phyloP scores from a whole-genome alignment of 1,139 yeast genomes.

The Saccharomyces hybrid region DNA sequence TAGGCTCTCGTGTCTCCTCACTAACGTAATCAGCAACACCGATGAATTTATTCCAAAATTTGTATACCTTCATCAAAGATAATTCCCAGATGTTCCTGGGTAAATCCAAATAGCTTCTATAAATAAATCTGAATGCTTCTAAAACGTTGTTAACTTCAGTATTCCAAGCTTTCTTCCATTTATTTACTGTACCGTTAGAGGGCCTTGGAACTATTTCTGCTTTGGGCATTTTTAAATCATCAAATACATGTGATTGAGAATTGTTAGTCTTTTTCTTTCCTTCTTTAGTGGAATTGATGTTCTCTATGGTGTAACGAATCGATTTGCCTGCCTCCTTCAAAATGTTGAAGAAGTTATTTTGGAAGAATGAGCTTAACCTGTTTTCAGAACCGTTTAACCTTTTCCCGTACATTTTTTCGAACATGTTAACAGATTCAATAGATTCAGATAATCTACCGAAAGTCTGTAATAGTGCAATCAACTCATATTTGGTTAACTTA shows the following conservation, averaged over 20 bases:
- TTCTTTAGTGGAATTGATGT: conserved; percentile 11
- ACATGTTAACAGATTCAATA: conserved; percentile 62
- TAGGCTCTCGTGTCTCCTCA: conserved; percentile 15
- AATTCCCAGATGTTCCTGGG: conserved; percentile 56
- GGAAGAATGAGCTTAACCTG: conserved; percentile 22
- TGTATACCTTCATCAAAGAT: conserved; percentile 41
- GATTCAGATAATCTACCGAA: conserved; percentile 88
- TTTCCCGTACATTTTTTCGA: conserved; percentile 48
- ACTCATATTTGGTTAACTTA: conserved; percentile 69
- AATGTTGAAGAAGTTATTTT: conserved; percentile 29
- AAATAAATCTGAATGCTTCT: conserved; percentile 61
- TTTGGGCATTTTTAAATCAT: conserved; percentile 23
- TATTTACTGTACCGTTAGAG: no score
- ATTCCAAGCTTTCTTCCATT: conserved; percentile 38
- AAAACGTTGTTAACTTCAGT: conserved; percentile 50
- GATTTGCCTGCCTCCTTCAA: conserved; percentile 22
- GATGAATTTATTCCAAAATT: conserved; percentile 68
- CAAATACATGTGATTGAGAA: conserved; percentile 11
- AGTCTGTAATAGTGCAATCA: conserved; percentile 85
- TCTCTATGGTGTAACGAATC: conserved; percentile 12
- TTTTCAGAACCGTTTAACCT: conserved; percentile 18
- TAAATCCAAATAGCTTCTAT: conserved; percentile 57
- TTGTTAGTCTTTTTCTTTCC: conserved; percentile 11
- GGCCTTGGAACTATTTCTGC: no score
- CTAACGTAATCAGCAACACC: conserved; percentile 38